Evolutionary conservation across 164 flowering plant species (phyloP), one percentile per base, ranked within the genome.

Genomic region (Stephania japonica): DNA sequence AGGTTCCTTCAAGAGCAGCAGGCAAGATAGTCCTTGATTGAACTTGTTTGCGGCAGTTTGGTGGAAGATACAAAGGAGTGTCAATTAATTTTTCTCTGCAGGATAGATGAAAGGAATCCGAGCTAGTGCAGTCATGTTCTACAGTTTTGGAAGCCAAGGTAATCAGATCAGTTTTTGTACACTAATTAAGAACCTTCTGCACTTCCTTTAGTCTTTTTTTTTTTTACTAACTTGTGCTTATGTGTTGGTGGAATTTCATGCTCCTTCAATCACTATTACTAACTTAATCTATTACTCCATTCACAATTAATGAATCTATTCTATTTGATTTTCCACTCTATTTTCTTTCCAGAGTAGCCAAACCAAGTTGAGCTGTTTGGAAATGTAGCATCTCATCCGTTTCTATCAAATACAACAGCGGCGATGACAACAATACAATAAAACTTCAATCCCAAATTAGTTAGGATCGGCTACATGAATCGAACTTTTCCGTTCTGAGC

Each of bases 1-100:
- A 91, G 76, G 83, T 85, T 94, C 80, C 96, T 94, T 70, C 99
- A 94, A 70, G 98, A 92, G 85, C 95, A 92, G 77, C 91, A 88
- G 72, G 98, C 88, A 43, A 87, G 90, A 86, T 82, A 75, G 78
- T 44, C 70, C 79, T 19, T 81, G 70, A 80, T 67, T 12, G 65
- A 62, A 44, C 26, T 49, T 69, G 64, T 66, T 24, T 25, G 19
- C 12, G 8, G 44, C 19, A 26, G 23, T 73, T 27, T 23, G 42
- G 41, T 66, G n/a, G 49, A 42, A 41, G 41, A 23, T 12, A 47
- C 16, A 47, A 47, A 43, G 47, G 27, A 26, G 19, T 11, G 25
- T 49, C 16, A 23, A 64, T 26, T 26, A 21, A 43, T 44, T 19
- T 6, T 11, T 27, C 38, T 19, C 38, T 19, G 42, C 13, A 27